Evolutionary conservation across 352 stramenopile species (phyloP), one percentile per base, ranked within the genome.

Genomic region (Peronospora belbahrii): DNA sequence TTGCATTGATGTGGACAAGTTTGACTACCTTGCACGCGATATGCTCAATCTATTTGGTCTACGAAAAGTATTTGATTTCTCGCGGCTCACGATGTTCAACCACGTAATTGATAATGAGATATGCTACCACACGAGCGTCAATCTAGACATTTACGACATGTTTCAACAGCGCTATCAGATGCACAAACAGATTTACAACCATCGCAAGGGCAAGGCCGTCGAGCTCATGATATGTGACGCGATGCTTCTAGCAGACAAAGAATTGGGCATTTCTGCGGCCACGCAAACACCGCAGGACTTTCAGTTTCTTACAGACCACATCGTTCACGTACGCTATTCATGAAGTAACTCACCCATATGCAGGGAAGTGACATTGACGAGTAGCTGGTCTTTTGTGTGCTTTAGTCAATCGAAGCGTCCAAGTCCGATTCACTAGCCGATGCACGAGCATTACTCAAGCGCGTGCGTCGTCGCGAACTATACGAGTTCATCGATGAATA

Each of bases 1-100:
- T 65, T 85, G 82, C 57, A 89, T 96, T 39, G 86, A 96, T 54
- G 82, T 95, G 24, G 86, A 96, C 67, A 96, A 96, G 65, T 93
- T 95, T 36, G 86, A 96, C 62, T 96, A 96, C 59, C 56, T 95
- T 23, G 74, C 82, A 10, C 74, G 85, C 6, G 83, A 96, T 63
- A 88, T 88, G 65, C 62, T 87, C 28, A 87, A 91, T 57, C 64
- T 93, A 6, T 90, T 90, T 44, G 83, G 84, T 18, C 59, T 88
- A 48, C 67, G 71, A 34, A 88, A 85, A 32, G 69, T 68, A 30
- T 91, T 85, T 50, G 73, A 93, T 50, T 88, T 84, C 34, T 74
- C 67, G 20, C 63, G 83, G 0, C 66, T 94, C 3, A 80, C 81
- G 44, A 76, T 84, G 65, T 91, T 88, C 49, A 88, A 89, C 56